Evolutionary conservation across 768 basidiomycete genomes (phyloP), one percentile per base, ranked within the genome.

Genomic region (Termitomyces eurrhizus): DNA sequence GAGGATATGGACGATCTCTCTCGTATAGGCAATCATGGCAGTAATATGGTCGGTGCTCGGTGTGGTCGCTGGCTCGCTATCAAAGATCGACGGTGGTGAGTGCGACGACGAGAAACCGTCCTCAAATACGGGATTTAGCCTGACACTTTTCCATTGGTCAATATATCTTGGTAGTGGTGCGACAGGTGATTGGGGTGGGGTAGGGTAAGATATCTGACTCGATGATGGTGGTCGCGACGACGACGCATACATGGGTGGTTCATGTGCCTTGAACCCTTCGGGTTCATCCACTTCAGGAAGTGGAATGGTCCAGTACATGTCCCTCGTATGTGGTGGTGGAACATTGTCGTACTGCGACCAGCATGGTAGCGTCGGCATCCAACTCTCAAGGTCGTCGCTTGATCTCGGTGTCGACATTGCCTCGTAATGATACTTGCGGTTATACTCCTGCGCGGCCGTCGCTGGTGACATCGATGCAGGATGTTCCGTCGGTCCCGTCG

Each of bases 261-360:
- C 16, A 8, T 36, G 4, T 1, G 46, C 21, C 21, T 7, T 11
- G 16, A 33, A 37, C 33, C 9, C 26, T 16, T 24, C 49, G 18
- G 24, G 5, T 8, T 37, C 51, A 18, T 37, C n/a, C 2, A 55
- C 24, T 6, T 57, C 16, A 12, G 62, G 62, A 7, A 63, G 56
- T 16, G 62, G 62, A 13, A 63, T 58, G 12, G 59, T 60, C 52
- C 56, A 52, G 36, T 63, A 63, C 41, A 63, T 8, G 26, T 59
- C 50, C 26, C 59, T 37, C 1, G 56, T 57, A 54, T 60, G 62
- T 24, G 59, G 62, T 29, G 62, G 62, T 13, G 62, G 62, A 35
- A 12, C n/a, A 36, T 42, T 33, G 12, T 35, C 18, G 13, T 54
- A 29, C 14, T 5, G 6, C 18, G 53, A n/a, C 52, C 54, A 50